Evolutionary conservation across 192 early-diverging fungal genomes (phyloP), one percentile per base, ranked within the genome.

Genomic region (Geranomyces variabilis): DNA sequence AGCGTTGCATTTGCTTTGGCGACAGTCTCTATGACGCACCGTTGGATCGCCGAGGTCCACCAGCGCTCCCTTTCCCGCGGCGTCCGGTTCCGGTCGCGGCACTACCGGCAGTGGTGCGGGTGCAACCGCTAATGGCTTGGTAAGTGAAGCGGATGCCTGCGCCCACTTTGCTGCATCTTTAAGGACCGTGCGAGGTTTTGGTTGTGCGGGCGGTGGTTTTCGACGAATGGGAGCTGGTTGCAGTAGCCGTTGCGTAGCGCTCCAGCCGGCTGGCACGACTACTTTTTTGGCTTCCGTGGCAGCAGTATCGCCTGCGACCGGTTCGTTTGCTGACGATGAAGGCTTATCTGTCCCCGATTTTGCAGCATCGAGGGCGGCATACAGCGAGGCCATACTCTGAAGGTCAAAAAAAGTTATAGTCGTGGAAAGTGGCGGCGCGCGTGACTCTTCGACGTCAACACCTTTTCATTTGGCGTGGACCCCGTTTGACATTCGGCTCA

Each of bases 331-430:
- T 45, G 63, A 3, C n/a, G n/a, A n/a, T 17, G 63, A n/a, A 1
- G 44, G 33, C 63, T 64, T 36, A 36, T 19, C 63, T 3, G 41
- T 13, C 6, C 13, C 17, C 7, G 63, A 43, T 44, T 17, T 46
- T 5, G 63, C 41, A 17, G 34, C 41, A 4, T 45, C 33, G 15
- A 64, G 63, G n/a, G 44, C 63, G 22, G 63, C 63, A 36, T 64
- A 64, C 34, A 64, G 63, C 12, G 63, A 64, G 14, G 63, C 63
- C 63, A 64, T 64, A 7, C n/a, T n/a, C n/a, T n/a, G n/a, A n/a
- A n/a, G n/a, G n/a, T n/a, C n/a, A n/a, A n/a, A n/a, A n/a, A n/a
- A n/a, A n/a, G n/a, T n/a, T 47, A n/a, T n/a, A n/a, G n/a, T n/a
- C n/a, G n/a, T n/a, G n/a, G n/a, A n/a, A n/a, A n/a, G n/a, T n/a